phyloP scores from a whole-genome alignment of 1,284 basidiomycete genomes.

The Ustilago shanxiensis region DNA sequence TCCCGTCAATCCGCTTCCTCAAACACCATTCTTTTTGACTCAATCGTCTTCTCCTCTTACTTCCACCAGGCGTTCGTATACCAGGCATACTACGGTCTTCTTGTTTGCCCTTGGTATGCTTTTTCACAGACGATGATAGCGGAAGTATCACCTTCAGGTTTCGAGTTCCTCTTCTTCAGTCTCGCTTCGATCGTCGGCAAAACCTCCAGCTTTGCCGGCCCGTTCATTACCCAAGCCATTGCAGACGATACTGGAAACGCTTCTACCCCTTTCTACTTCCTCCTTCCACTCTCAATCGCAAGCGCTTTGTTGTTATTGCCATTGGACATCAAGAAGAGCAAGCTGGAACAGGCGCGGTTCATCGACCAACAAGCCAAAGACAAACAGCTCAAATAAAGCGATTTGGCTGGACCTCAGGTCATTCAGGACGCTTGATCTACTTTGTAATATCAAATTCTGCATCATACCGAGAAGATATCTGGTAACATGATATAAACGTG shows the following conservation, averaged over 20 bases:
- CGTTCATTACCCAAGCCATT: conserved; percentile 77
- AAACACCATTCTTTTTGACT: neutral
- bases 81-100: conserved; percentile 66
- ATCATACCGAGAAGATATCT: neutral
- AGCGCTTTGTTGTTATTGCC: conserved; percentile 81
- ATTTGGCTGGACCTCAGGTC: neutral
- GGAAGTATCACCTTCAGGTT: conserved; percentile 79
- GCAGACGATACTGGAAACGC: conserved; percentile 76
- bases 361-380: conserved; percentile 34
- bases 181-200: conserved; percentile 78
- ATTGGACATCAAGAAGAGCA: conserved; percentile 77
- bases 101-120: conserved; percentile 88
- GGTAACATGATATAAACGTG: neutral
- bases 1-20: neutral
- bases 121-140: conserved; percentile 87
- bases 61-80: neutral
- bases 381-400: conserved; percentile 20
- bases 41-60: too few species aligned
- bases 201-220: conserved; percentile 77
- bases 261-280: conserved; percentile 85
- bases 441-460: neutral
- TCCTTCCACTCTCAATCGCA: conserved; percentile 78
- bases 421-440: neutral
- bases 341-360: conserved; percentile 74
- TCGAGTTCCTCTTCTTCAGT: conserved; percentile 79